Evolutionary conservation across 495 filamentous ascomycete species (phyloP).

Genomic region (Clohesyomyces aquaticus): DNA sequence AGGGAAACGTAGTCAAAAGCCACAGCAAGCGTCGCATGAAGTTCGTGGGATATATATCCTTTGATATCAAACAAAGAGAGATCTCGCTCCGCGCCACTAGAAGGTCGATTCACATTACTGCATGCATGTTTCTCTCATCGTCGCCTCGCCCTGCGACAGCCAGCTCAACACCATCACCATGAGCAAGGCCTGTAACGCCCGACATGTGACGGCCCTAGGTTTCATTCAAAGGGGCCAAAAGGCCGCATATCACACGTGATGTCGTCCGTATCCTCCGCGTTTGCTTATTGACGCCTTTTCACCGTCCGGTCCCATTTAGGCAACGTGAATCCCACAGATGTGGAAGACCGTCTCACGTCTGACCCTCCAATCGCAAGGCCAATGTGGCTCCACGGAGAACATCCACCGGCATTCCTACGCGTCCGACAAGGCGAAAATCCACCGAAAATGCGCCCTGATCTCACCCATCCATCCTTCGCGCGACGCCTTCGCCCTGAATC

Average conservation of each 20-base stretch:
- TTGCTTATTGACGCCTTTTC: not conserved
- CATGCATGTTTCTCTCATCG: not conserved
- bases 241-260: conserved; percentile 10
- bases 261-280: not conserved
- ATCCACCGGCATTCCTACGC: not conserved
- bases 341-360: not conserved
- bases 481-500: not conserved
- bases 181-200: not conserved
- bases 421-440: not conserved
- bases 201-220: conserved; percentile 1
- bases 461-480: conserved; percentile 3
- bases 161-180: not conserved
- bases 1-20: conserved; percentile 11
- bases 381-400: not conserved
- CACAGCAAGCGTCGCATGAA: conserved; percentile 7
- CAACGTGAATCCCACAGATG: not conserved
- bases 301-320: not conserved
- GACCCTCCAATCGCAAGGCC: not conserved
- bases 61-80: not conserved
- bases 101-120: too few relatives aligned
- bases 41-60: not conserved
- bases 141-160: not conserved
- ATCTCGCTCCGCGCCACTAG: too few relatives aligned
- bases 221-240: not conserved
- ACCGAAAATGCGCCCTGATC: not conserved